Base-by-base conservation (phyloP, 2,329 filamentous ascomycete species). In the Mycocentrospora acerina region DNA sequence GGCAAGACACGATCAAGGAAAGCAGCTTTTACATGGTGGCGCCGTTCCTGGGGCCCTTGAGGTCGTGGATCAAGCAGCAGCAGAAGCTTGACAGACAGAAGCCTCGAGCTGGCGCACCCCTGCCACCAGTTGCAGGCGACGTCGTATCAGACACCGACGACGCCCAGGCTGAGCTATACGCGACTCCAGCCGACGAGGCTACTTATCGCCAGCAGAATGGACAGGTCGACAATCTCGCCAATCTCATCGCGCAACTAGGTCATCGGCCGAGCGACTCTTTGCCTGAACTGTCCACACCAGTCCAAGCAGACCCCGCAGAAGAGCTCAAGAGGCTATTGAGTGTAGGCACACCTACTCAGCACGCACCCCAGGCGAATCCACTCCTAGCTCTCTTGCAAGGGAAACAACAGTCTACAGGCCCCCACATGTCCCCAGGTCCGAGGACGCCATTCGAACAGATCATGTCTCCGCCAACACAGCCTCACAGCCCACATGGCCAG, bases 1-100 rank as follows among this genome's bases (percentile, higher is more conserved):
- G 72, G 11, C 75, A 78, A 24, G 75, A 79, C 10, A 69, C 71
- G 19, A 69, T 80, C 10, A 88, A 85, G 53, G 82, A 83, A 27
- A 90, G 88, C 66, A 96, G 91, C 60, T 97, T 96, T 65, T 98
- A 96, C 70, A 96, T 97, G 88, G 93, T 98, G 13, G 90, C 90
- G 0, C 90, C 91, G 0, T 98, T 98, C 62, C 74, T 97, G 37
- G 82, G 82, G 1, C 86, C 83, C 5, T 70, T 98, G 32, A 90
- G 89, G 68, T 89, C 88, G 64, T 97, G 90, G 90, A 89, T 97
- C 31, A 74, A 82, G n/a, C 80, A 85, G 48, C 88, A 95, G 69
- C 85, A 81, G 72, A 90, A 85, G 69, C 75, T 78, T n/a, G 86
- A 88, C 53, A 72, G 74, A 7, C 72, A 73, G 53, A 72, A 71